These are phyloP conservation scores for Arxiozyma telluris DNA, from an alignment of 1,139 yeast genomes.

Conservation along the genomic window DNA sequence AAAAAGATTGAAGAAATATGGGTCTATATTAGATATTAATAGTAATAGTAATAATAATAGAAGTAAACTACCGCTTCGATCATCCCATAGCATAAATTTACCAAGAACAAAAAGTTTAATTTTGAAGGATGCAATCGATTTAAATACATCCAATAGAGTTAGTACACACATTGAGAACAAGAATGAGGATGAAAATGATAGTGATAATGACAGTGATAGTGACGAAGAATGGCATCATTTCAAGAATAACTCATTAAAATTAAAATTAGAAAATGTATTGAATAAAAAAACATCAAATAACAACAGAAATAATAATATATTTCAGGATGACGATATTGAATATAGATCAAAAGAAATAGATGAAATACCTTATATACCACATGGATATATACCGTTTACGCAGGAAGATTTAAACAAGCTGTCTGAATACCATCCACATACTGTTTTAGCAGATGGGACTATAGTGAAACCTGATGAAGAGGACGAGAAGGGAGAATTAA, in stretches of 20 bases:
- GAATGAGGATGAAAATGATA: no score
- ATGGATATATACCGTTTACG: conserved; percentile 20
- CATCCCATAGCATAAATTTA: conserved; percentile 6
- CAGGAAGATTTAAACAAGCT: conserved; percentile 19
- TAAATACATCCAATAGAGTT: conserved; percentile 7
- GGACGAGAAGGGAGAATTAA: conserved; percentile 2
- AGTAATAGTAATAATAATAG: conserved; percentile 7
- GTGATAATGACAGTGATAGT: conserved; percentile 10
- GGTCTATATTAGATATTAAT: conserved; percentile 23
- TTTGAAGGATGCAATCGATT: conserved; percentile 19
- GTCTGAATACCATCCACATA: conserved; percentile 11
- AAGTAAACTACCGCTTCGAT: neutral
- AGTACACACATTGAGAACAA: conserved; percentile 9
- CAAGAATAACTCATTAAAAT: neutral
- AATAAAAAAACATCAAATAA: neutral
- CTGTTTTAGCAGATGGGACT: conserved; percentile 1
- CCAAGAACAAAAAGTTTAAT: conserved; percentile 26
- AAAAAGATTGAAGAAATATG: conserved; percentile 28
- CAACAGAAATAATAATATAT: conserved; percentile 8
- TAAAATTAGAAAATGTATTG: conserved; percentile 1
- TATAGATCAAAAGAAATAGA: conserved; percentile 16
- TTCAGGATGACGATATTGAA: conserved; percentile 19
- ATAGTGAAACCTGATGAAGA: conserved; percentile 3
- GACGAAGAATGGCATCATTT: neutral
- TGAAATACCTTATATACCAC: conserved; percentile 22